phyloP scores from a whole-genome alignment of 306 rosid species.

The Benincasa hispida region DNA sequence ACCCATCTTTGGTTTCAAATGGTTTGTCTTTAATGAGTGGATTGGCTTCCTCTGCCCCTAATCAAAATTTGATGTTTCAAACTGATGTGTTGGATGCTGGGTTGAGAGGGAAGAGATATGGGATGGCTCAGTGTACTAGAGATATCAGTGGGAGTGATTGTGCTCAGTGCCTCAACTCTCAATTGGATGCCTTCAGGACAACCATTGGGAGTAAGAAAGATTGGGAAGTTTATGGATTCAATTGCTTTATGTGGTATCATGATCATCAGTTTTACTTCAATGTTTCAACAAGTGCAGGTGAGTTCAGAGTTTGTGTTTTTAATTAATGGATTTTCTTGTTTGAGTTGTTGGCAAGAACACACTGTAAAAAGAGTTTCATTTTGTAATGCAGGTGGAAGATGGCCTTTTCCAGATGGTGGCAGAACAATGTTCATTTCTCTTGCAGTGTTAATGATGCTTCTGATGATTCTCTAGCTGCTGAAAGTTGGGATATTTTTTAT shows the following conservation, averaged over 20 bases:
- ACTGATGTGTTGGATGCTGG: conserved; percentile 19
- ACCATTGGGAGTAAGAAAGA: conserved; percentile 34
- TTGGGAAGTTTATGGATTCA: conserved; percentile 45
- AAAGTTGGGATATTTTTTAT: background rate
- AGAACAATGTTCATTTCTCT: conserved; percentile 2
- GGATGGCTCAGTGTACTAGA: conserved; percentile 53
- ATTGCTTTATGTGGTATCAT: conserved; percentile 52
- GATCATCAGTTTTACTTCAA: conserved; percentile 40
- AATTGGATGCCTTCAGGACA: conserved; percentile 20
- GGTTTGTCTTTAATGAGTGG: conserved; percentile 30
- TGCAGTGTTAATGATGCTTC: conserved; percentile 5
- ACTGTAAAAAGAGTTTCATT: background rate
- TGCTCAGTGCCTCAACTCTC: conserved; percentile 29
- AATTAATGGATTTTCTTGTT: background rate
- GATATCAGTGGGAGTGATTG: conserved; percentile 36
- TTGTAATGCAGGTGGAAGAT: conserved; percentile 22
- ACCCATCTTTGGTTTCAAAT: conserved; percentile 22
- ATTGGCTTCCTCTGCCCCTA: conserved; percentile 18
- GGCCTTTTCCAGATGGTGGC: conserved; percentile 7
- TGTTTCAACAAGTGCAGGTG: conserved; percentile 31
- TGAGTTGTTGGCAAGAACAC: background rate
- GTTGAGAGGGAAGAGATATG: conserved; percentile 40
- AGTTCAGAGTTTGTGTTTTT: background rate
- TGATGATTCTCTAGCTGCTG: conserved; percentile 8
- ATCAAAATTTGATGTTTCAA: conserved; percentile 22